A percentile compares a stretch with the other conserved stretches of the same genome.
Conservation (phyloP, 1,284 basidiomycete species). For the Cystobasidium sp. region DNA sequence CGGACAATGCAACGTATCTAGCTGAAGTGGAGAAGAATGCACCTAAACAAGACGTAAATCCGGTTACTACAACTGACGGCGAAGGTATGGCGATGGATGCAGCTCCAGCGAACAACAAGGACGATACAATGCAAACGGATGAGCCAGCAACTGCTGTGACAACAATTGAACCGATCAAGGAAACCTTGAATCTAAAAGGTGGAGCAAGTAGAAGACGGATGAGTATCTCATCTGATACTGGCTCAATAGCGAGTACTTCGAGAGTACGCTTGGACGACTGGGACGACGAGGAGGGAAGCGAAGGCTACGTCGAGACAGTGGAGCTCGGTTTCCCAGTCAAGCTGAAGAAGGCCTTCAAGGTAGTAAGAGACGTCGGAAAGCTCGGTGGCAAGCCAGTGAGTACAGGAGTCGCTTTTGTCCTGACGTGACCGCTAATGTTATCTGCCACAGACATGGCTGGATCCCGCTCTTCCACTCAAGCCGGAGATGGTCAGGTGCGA, state of each 20-base stretch:
- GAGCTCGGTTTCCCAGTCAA: conserved; percentile 41
- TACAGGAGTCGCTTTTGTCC: background rate
- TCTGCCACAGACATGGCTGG: conserved; percentile 30
- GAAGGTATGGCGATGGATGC: background rate
- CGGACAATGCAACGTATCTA: background rate
- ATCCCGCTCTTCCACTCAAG: conserved; percentile 36
- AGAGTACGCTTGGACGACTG: conserved; percentile 27
- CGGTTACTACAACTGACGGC: background rate
- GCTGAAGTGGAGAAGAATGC: conserved; percentile 10
- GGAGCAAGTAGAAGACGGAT: conserved; percentile 27
- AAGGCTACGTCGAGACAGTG: conserved; percentile 18
- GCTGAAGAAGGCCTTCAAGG: conserved; percentile 42
- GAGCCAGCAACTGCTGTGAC: background rate
- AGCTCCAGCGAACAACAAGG: background rate
- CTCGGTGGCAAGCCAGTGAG: conserved; percentile 38
- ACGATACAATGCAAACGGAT: conserved; percentile 21
- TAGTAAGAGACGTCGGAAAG: conserved; percentile 41
- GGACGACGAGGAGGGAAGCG: conserved; percentile 29
- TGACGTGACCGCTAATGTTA: no score
- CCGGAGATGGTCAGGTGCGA: conserved; percentile 21
- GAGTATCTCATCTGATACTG: conserved; percentile 39
- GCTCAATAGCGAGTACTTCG: conserved; percentile 37
- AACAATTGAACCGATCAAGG: background rate
- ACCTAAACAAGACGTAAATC: background rate
- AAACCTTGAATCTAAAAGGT: conserved; percentile 23